Evolutionary conservation across 2,329 filamentous ascomycete species (phyloP), one percentile per base, ranked within the genome.

Genomic region (Ascochyta pisi): DNA sequence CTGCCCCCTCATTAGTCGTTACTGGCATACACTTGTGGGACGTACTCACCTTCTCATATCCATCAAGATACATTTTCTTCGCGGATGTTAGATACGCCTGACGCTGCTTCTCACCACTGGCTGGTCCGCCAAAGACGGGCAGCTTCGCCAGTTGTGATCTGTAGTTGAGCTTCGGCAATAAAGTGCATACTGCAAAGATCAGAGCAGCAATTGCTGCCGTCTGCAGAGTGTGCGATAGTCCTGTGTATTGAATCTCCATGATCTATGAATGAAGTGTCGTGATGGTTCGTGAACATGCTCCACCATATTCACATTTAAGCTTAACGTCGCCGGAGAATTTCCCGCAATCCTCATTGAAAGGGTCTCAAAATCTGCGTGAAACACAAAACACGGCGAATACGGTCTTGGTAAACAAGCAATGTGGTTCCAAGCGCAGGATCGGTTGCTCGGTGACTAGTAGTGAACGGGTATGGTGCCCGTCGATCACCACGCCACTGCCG

Each of bases 21-120:
- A 8, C 10, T 27, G 9, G 19, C n/a, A 16, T n/a, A 27, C 15
- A 22, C 9, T 16, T 24, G 15, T 9, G 5, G 2, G 6, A 10
- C 10, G n/a, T 19, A 31, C 46, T 34, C 40, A 71, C 70, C 52
- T 71, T 70, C 23, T 60, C 24, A 54, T 74, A 71, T 10, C 71
- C 72, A 4, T 71, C 60, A 19, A 34, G 29, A 35, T 73, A 74
- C 19, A 74, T 51, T 12, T 60, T 58, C 55, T 60, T 69, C 4
- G 68, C 69, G 15, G 61, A 63, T 1, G 46, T 40, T 7, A 73
- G 39, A 13, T 57, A 74, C 7, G 46, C 52, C n/a, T 63, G 54
- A 10, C 68, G 59, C 19, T 61, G 63, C 39, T 69, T 68, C 46
- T 70, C 62, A 31, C 60, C 50, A 15, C 29, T 45, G 6, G 40